Evolutionary conservation across 768 basidiomycete genomes (phyloP), one percentile per base, ranked within the genome.

Genomic region (Dioszegia hungarica): DNA sequence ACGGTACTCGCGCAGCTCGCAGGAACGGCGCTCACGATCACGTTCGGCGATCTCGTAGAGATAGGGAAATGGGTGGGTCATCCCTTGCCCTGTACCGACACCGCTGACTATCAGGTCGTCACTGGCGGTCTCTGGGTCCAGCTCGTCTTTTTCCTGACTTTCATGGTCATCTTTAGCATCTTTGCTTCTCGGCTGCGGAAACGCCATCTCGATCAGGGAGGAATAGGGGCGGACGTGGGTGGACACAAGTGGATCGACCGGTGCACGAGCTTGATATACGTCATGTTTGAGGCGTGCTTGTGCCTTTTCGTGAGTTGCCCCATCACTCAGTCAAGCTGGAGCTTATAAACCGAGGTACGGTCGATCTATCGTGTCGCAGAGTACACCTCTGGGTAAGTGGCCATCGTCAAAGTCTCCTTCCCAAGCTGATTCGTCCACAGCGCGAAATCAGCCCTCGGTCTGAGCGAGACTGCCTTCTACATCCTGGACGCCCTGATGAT

Each of bases 1-100:
- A 86, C 86, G 0, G 87, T 88, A 76, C 66, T 85, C 5, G 81
- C 86, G 38, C 86, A 88, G 73, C 83, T 65, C 0, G 59, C 63
- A 1, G 74, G 74, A 5, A 65, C 65, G 29, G 73, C 60, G 5
- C 48, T 73, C 51, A 63, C 64, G 0, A 66, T 61, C 8, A 61
- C 57, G 2, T 52, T 52, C 29, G 50, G 50, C 6, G 39, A 52
- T 40, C 50, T 52, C 10, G 50, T 52, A 12, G 28, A 27, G n/a
- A 41, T 39, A 29, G 50, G 50, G 22, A 41, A 40, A 41, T 28
- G 15, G 24, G 50, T 41, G 24, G 41, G 50, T 51, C 22, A 14
- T 17, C 24, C n/a, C n/a, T n/a, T n/a, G n/a, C n/a, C n/a, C n/a
- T n/a, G n/a, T n/a, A n/a, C n/a, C n/a, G n/a, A n/a, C n/a, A n/a